phyloP scores from a whole-genome alignment of 495 filamentous ascomycete genomes.

The Penicillium ucsense region DNA sequence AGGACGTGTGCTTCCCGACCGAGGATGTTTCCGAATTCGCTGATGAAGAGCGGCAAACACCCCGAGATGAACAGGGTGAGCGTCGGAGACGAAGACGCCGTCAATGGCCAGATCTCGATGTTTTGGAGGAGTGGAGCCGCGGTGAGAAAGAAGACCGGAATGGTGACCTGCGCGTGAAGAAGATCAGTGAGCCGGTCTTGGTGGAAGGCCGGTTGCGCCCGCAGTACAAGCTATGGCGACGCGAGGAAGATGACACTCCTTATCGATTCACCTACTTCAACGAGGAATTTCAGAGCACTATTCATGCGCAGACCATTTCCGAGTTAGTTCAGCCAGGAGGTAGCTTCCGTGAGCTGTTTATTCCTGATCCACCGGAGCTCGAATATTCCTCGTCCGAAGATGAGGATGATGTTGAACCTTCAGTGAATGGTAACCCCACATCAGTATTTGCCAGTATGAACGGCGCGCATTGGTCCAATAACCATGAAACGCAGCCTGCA shows the following conservation, averaged over 20 bases:
- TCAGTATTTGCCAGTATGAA: constrained; percentile 1
- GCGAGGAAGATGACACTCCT: constrained; percentile 78
- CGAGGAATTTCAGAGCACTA: constrained; percentile 86
- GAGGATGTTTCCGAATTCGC: constrained; percentile 69
- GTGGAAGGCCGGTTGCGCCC: constrained; percentile 81
- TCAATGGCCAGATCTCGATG: constrained; percentile 60
- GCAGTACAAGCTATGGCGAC: constrained; percentile 70
- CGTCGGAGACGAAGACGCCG: constrained; percentile 46
- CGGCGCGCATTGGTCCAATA: background rate
- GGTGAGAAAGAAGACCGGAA: constrained; percentile 86
- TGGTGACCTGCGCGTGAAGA: constrained; percentile 81
- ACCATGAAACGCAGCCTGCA: background rate
- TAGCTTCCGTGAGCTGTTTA: constrained; percentile 77
- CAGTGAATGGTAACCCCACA: constrained; percentile 2
- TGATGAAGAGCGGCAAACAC: constrained; percentile 48
- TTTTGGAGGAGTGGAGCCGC: constrained; percentile 82
- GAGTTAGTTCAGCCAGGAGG: constrained; percentile 78
- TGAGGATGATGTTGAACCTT: constrained; percentile 35
- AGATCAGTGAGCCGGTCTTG: constrained; percentile 85
- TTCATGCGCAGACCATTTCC: constrained; percentile 90
- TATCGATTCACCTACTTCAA: constrained; percentile 99
- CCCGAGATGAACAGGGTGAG: constrained; percentile 34
- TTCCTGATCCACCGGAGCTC: constrained; percentile 58
- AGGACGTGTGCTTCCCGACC: constrained; percentile 89
- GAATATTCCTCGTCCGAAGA: constrained; percentile 56